Evolutionary conservation across 306 rosid species (phyloP).

Genomic region (Glycine soja): DNA sequence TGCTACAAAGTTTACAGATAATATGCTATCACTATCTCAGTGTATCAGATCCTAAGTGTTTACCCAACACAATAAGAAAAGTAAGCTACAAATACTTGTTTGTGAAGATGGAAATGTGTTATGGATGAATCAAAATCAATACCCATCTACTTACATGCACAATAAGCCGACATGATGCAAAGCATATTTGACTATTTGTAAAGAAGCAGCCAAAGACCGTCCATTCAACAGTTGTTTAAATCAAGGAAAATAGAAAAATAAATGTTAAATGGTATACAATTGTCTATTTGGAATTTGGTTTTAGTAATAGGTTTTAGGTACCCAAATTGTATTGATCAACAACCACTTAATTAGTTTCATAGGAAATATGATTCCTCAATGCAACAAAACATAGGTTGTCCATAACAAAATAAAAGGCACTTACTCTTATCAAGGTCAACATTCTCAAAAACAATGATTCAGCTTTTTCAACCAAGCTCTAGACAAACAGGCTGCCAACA

Average conservation of each 20-base stretch:
- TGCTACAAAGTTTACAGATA: not conserved
- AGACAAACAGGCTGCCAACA: slow-evolving; percentile 78
- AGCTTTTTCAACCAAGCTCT: slow-evolving; percentile 91
- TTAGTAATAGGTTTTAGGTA: slow-evolving; percentile 22
- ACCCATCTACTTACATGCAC: slow-evolving; percentile 79
- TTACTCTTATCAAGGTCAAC: slow-evolving; percentile 87
- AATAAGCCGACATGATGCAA: slow-evolving; percentile 88
- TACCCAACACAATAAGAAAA: slow-evolving; percentile 12
- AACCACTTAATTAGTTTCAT: not conserved
- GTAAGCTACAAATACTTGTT: slow-evolving; percentile 29
- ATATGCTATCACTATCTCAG: not conserved
- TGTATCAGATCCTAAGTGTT: not conserved
- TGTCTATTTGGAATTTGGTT: slow-evolving; percentile 1
- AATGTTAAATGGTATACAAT: slow-evolving; percentile 11
- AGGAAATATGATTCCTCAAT: not conserved
- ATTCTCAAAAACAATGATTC: slow-evolving; percentile 80
- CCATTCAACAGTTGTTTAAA: slow-evolving; percentile 86
- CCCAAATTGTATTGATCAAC: slow-evolving; percentile 23
- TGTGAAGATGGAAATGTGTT: slow-evolving; percentile 19
- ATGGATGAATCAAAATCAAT: slow-evolving; percentile 4
- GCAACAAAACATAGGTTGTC: not conserved
- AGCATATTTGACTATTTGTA: slow-evolving; percentile 93
- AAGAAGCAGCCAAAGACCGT: slow-evolving; percentile 80
- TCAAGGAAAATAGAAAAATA: slow-evolving; percentile 37
- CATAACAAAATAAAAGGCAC: slow-evolving; percentile 41